These are phyloP conservation scores for Arthrobotrys pseudoclavata DNA, from an alignment of 2,329 filamentous ascomycete species.

Conservation along the genomic window DNA sequence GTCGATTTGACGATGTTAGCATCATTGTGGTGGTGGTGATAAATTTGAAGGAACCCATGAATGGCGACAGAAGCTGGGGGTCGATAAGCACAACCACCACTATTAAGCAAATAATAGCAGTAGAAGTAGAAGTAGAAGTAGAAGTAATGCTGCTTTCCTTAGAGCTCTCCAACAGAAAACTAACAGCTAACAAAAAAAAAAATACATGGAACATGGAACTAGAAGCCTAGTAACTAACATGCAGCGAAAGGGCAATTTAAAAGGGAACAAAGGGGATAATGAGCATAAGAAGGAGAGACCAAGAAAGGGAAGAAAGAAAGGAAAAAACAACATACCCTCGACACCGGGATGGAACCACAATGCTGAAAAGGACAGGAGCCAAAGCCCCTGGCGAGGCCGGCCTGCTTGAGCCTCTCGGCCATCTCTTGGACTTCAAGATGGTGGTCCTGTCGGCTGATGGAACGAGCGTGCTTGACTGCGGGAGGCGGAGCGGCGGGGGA, in stretches of 20 bases:
- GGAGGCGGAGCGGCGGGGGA: slow-evolving; percentile 22
- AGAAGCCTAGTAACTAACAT: slow-evolving; percentile 4
- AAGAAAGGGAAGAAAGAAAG: background rate
- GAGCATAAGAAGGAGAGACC: slow-evolving; percentile 1
- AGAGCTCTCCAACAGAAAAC: slow-evolving; percentile 18
- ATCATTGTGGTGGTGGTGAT: background rate
- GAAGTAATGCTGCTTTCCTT: background rate
- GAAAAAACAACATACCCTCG: slow-evolving; percentile 37
- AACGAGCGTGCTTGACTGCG: slow-evolving; percentile 30
- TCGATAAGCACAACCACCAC: background rate
- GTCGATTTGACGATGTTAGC: slow-evolving; percentile 17
- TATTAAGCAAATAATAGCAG: background rate
- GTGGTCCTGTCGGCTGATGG: slow-evolving; percentile 52
- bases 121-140: background rate
- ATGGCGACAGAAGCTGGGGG: background rate
- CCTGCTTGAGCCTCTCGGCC: slow-evolving; percentile 54
- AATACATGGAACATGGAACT: slow-evolving; percentile 3
- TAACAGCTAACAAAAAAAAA: slow-evolving; percentile 9
- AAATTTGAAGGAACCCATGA: slow-evolving; percentile 12
- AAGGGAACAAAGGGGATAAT: slow-evolving; percentile 1
- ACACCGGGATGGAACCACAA: slow-evolving; percentile 48
- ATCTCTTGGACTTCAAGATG: slow-evolving; percentile 51
- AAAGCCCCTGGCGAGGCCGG: slow-evolving; percentile 44
- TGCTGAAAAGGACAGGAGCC: slow-evolving; percentile 47
- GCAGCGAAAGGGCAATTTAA: slow-evolving; percentile 12